Base-by-base conservation (phyloP, 2,329 filamentous ascomycete genomes). In the Talaromyces sp. region DNA sequence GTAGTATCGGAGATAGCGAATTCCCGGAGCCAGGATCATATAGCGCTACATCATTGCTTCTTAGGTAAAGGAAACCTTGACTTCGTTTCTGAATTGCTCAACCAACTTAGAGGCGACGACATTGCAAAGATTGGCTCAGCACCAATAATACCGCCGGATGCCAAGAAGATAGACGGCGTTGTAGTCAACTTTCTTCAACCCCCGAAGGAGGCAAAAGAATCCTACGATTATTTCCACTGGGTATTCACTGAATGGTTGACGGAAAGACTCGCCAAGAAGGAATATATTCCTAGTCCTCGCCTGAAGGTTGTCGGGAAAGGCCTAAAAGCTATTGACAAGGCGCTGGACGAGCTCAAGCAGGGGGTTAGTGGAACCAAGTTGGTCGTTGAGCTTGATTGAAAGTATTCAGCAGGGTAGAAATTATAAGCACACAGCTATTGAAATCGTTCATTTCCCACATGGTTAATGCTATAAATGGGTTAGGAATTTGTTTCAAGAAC, bases 1-100 rank as follows among this genome's bases (percentile, higher is more conserved):
- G 72, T 78, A 0, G 74, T 77, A 1, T 57, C 63, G 1, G 66
- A 72, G 8, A 75, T 82, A 41, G 57, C 75, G 1, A 48, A 58
- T 0, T 66, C 72, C 3, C 68, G 68, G 2, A 69, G 69, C 43
- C 59, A 66, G 27, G 72, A 72, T 65, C 69, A 64, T 5, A 64
- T 71, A 16, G 45, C 37, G 3, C 7, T 66, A 8, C 33, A 64
- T n/a, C 37, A 63, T 22, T 62, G 65, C 47, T 66, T 64, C 22
- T 45, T 64, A 8, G 61, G 60, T 19, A 31, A 31, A 37, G 65
- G 61, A 24, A 47, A 48, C 19, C 31, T 64, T 19, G 56, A 64
- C 37, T 19, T 48, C n/a, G 31, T 64, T 13, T 45, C 62, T 8
- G 22, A 27, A 10, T 27, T 64, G 7, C 62, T 64, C 33, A 27